Base-by-base conservation (phyloP, 192 early-diverging fungal species). In the Backusella liffmaniae region DNA sequence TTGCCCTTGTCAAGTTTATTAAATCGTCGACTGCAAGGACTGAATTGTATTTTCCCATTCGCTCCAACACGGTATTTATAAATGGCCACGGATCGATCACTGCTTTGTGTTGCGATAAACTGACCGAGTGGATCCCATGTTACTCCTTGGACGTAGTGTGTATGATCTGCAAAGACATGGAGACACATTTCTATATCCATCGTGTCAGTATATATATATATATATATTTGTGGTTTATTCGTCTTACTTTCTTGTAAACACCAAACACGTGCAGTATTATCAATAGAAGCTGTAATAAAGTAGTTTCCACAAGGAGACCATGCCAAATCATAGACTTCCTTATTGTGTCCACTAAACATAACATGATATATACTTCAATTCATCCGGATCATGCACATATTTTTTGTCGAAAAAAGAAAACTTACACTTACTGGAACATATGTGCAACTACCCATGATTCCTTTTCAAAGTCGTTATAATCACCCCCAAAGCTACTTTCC, bases 91-190 rank as follows among this genome's bases (percentile, higher is more conserved):
- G 59, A 96, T 84, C 96, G 83, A 77, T 99, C 97, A 82, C 93
- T 96, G 84, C 95, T 94, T 80, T 97, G 97, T 5, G 96, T 93
- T 6, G 93, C 95, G 16, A 99, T 81, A 81, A 88, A 99, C 76
- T 93, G 81, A 46, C 91, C 92, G 15, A 94, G 78, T 7, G 97
- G 96, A 81, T 99, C 97, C 97, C 97, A 99, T 23, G 92, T 88
- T 12, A 99, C 94, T 44, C 97, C 97, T 82, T 99, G 97, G n/a
- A 99, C 95, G 76, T 95, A 97, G 73, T 98, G 94, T 46, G 85
- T 85, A 80, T 99, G 97, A 72, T 97, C 90, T 3, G 89, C 83
- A 62, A 93, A 86, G 21, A 94, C 89, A 73, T 92, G 91, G 37
- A 96, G 80, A 74, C 91, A 94, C 68, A 87, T 88, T 49, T 89